Evolutionary conservation across 208 protist genomes (phyloP).

Genomic region (Trypanosoma scelopori): DNA sequence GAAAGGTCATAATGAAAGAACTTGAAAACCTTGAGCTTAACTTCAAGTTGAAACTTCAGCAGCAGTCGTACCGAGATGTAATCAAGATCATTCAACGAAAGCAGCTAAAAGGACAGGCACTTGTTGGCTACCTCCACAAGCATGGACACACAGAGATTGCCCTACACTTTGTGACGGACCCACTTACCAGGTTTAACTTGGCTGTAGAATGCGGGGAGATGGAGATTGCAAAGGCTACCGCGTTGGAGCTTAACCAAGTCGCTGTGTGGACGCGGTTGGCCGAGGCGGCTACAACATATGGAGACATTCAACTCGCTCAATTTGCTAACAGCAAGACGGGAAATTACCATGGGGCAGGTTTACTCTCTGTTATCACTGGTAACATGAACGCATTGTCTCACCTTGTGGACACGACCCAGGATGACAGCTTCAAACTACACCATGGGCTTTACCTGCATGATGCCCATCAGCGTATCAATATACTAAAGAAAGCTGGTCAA

Average conservation of each 20-base stretch:
- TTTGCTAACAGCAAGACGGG: conserved; percentile 94
- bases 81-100: conserved; percentile 92
- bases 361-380: conserved; percentile 96
- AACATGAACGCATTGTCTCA: conserved; percentile 93
- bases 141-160: conserved; percentile 97
- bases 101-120: conserved; percentile 94
- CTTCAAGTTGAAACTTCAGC: conserved; percentile 96
- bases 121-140: conserved; percentile 98
- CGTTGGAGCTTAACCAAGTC: conserved; percentile 91
- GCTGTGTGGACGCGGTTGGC: conserved; percentile 93
- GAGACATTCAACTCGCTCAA: conserved; percentile 96
- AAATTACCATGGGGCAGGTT: conserved; percentile 90
- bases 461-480: conserved; percentile 77
- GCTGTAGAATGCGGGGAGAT: conserved; percentile 98
- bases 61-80: conserved; percentile 93
- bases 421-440: conserved; percentile 90
- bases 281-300: conserved; percentile 91
- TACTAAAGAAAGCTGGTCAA: conserved; percentile 75
- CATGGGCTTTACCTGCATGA: conserved; percentile 95
- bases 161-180: conserved; percentile 98
- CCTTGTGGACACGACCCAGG: conserved; percentile 87
- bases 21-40: conserved; percentile 94
- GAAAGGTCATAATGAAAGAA: conserved; percentile 75
- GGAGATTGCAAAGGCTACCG: conserved; percentile 89
- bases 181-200: conserved; percentile 96